Conservation (phyloP, 2,329 filamentous ascomycete species). For the Cryphonectria parasitica region DNA sequence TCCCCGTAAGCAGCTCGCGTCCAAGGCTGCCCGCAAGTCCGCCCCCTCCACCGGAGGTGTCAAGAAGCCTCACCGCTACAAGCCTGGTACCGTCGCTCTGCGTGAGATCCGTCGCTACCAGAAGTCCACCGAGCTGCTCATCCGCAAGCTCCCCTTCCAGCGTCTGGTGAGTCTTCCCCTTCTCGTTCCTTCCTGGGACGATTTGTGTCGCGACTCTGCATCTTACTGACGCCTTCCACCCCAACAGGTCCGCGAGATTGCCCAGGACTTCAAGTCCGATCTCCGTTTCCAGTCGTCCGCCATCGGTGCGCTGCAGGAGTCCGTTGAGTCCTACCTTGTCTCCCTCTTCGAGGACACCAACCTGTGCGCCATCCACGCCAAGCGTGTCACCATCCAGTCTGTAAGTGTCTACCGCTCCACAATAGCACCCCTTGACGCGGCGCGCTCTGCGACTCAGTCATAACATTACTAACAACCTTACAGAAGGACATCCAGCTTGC, state of each 20-base stretch:
- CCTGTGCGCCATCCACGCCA: slow-evolving; percentile 97
- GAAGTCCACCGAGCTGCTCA: slow-evolving; percentile 93
- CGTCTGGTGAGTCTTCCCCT: slow-evolving; percentile 67
- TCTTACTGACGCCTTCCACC: slow-evolving; percentile 32
- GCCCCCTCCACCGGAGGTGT: slow-evolving; percentile 95
- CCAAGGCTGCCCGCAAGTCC: slow-evolving; percentile 98
- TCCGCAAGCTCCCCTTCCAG: slow-evolving; percentile 98
- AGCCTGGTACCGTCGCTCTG: slow-evolving; percentile 94
- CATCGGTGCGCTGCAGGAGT: slow-evolving; percentile 97
- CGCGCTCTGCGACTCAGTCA: background rate
- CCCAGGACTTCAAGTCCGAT: slow-evolving; percentile 92
- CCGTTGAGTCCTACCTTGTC: slow-evolving; percentile 97
- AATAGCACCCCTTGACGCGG: background rate
- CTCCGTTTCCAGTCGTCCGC: slow-evolving; percentile 98
- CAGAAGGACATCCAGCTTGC: slow-evolving; percentile 95
- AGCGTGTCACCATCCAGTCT: slow-evolving; percentile 97
- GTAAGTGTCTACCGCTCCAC: slow-evolving; percentile 39
- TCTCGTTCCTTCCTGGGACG: background rate
- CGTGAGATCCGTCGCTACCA: slow-evolving; percentile 99
- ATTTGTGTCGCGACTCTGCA: background rate
- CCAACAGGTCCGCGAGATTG: slow-evolving; percentile 88
- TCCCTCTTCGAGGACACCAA: slow-evolving; percentile 99
- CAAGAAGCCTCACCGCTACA: slow-evolving; percentile 92
- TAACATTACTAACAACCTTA: slow-evolving; percentile 41
- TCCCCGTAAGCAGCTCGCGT: slow-evolving; percentile 94